phyloP scores from a whole-genome alignment of 1,139 yeast species.

The Saccharomyces pastorianus region DNA sequence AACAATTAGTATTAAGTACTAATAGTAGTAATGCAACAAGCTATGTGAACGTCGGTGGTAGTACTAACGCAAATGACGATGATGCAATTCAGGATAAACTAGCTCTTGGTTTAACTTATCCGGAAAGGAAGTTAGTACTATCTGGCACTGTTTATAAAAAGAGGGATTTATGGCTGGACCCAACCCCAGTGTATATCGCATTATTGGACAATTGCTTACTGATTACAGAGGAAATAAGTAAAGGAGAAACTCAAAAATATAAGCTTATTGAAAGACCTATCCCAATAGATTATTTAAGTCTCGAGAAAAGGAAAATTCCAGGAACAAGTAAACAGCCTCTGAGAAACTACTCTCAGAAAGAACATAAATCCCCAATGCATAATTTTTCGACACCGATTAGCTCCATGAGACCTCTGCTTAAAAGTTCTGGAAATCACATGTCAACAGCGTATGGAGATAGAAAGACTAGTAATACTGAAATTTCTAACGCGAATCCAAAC shows the following conservation, averaged over 20 bases:
- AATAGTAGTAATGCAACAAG: conserved; percentile 28
- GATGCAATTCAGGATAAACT: conserved; percentile 21
- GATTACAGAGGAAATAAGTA: conserved; percentile 44
- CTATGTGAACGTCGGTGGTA: conserved; percentile 24
- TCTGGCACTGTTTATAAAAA: conserved; percentile 57
- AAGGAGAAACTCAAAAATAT: conserved; percentile 26
- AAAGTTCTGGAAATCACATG: conserved; percentile 16
- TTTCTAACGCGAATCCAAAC: conserved; percentile 14
- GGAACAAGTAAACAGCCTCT: not conserved
- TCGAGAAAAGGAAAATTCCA: conserved; percentile 35
- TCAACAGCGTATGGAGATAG: conserved; percentile 11
- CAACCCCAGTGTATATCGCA: conserved; percentile 45
- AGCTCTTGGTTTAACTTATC: conserved; percentile 47
- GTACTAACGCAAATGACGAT: conserved; percentile 27
- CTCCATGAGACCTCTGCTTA: conserved; percentile 17
- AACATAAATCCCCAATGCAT: conserved; percentile 14
- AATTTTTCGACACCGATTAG: conserved; percentile 20
- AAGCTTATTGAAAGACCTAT: conserved; percentile 52
- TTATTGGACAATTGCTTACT: conserved; percentile 66
- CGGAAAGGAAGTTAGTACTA: conserved; percentile 48
- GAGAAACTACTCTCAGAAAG: conserved; percentile 10
- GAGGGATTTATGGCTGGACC: conserved; percentile 53
- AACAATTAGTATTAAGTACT: conserved; percentile 44
- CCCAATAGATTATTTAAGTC: conserved; percentile 49
- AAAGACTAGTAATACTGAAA: conserved; percentile 7